Conservation (phyloP, 192 early-diverging fungal genomes). For the Mortierella claussenii region DNA sequence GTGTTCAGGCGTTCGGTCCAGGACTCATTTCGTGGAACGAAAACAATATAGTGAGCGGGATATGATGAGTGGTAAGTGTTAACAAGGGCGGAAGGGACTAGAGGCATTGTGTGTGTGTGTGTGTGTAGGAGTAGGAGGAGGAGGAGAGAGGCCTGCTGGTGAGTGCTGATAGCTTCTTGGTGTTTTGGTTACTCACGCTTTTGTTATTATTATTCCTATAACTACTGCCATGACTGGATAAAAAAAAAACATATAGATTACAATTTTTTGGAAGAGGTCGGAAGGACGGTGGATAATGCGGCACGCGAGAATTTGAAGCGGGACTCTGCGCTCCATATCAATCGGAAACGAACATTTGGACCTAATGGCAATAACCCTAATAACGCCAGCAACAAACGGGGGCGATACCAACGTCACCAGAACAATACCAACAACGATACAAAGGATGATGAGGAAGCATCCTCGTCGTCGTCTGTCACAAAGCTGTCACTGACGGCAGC, state of each 20-base stretch:
- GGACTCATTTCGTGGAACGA: constrained; percentile 67
- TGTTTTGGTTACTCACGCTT: neutral
- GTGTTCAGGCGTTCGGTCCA: constrained; percentile 73
- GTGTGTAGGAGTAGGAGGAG: too few relatives aligned
- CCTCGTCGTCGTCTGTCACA: neutral
- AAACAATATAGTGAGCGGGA: constrained; percentile 69
- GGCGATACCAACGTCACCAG: constrained; percentile 9
- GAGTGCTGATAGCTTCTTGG: neutral
- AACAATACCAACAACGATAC: constrained; percentile 5
- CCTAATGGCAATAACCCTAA: constrained; percentile 14
- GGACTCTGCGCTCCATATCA: constrained; percentile 7
- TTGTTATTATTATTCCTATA: neutral
- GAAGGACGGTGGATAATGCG: constrained; percentile 62
- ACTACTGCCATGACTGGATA: too few relatives aligned
- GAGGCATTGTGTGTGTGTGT: neutral
- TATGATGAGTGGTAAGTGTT: constrained; percentile 73
- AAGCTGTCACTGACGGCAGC: constrained; percentile 23
- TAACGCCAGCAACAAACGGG: constrained; percentile 11
- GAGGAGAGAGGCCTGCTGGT: too few relatives aligned
- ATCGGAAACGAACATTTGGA: constrained; percentile 28
- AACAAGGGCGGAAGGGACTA: neutral
- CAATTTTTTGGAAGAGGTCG: constrained; percentile 72
- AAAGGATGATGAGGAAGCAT: neutral
- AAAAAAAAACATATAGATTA: too few relatives aligned
- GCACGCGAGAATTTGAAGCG: constrained; percentile 57